Evolutionary conservation across 192 early-diverging fungal genomes (phyloP), one percentile per base, ranked within the genome.

Genomic region (Coemansia sp.): DNA sequence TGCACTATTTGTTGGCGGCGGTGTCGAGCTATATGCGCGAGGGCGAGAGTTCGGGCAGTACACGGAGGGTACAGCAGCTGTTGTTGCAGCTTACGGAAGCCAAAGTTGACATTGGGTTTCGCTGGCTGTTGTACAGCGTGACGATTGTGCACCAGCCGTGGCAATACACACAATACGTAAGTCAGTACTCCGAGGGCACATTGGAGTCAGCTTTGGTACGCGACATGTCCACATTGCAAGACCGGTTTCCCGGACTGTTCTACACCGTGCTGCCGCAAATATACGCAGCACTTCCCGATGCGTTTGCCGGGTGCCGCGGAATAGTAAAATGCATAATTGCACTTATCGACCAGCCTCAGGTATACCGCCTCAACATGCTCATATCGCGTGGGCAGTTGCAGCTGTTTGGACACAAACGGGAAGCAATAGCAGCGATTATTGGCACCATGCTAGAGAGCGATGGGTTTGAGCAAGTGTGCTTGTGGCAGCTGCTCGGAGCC

Each of bases 391-490:
- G 79, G 0, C 23, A 51, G 21, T 45, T 78, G 56, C 54, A 51
- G 4, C 29, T 82, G 23, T 79, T 81, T 64, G 74, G 73, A 48
- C 6, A 15, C 11, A 4, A 29, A 19, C 5, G 63, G 0, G n/a
- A 47, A 9, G 64, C 71, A 0, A 38, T 61, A 1, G 23, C 58
- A 1, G 12, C 51, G 1, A 54, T 72, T 0, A 49, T 82, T 2
- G 67, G 69, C 0, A 47, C 45, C 3, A 77, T 74, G 3, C 52
- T 84, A 41, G 81, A 83, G 0, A 67, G 51, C 50, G 63, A 79
- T 21, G 73, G 79, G 3, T 87, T 78, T 51, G 84, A 87, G 45
- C 86, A 85, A 35, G 70, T 85, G 52, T 85, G 83, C 37, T 25
- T 87, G 37, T 87, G 86, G 86, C 84, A 87, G 57, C 29, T 87